phyloP scores from a whole-genome alignment of 148 eudicot species.

The Rhododendron griersonianum region DNA sequence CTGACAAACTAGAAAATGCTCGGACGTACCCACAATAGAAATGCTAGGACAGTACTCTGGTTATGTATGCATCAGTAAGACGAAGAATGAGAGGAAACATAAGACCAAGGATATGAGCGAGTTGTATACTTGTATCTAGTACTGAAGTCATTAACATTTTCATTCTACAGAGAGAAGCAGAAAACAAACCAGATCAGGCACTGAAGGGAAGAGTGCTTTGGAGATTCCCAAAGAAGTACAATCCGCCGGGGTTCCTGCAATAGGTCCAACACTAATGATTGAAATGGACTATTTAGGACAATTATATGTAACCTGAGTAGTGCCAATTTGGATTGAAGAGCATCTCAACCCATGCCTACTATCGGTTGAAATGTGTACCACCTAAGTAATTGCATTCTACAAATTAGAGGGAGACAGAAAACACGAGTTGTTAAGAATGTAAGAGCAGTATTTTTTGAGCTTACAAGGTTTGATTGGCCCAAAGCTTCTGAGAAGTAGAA shows the following conservation, averaged over 20 bases:
- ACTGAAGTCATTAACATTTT: not conserved
- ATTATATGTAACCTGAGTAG: not conserved
- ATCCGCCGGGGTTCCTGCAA: conserved; percentile 95
- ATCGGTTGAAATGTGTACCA: not conserved
- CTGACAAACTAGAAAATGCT: conserved; percentile 4
- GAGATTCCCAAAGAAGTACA: conserved; percentile 89
- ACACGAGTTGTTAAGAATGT: not conserved
- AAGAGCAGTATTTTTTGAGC: not conserved
- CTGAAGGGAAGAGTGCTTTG: conserved; percentile 56
- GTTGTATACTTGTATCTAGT: not conserved
- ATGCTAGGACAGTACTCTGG: not conserved
- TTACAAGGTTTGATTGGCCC: not conserved
- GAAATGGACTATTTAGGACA: not conserved
- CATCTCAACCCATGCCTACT: not conserved
- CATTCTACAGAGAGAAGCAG: conserved; percentile 5
- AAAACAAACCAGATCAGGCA: conserved; percentile 74
- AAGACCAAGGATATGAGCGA: not conserved
- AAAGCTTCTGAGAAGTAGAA: not conserved
- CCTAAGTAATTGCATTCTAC: not conserved
- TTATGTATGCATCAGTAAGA: not conserved
- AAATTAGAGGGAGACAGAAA: not conserved
- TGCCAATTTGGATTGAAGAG: not conserved
- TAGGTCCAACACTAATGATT: conserved; percentile 1
- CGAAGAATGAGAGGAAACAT: not conserved
- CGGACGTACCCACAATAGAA: not conserved